These are phyloP conservation scores for Cryptococcus sp. DNA, from an alignment of 1,284 basidiomycete genomes.

Conservation along the genomic window DNA sequence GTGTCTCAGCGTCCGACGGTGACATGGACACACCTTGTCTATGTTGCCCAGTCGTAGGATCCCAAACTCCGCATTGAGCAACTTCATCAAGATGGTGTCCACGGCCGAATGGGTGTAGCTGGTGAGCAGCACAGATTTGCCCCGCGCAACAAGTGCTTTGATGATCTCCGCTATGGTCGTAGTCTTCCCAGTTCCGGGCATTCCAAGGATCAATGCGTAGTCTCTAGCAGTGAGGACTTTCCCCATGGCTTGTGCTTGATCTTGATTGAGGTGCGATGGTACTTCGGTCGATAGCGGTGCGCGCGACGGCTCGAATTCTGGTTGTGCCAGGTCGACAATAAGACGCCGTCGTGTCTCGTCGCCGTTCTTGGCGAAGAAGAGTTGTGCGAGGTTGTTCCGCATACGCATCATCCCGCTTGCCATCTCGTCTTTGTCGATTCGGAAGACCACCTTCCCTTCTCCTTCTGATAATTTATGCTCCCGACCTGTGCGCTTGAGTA, in stretches of 20 bases:
- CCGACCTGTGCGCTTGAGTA: constrained; percentile 55
- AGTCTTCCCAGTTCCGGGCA: constrained; percentile 99
- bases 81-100: constrained; percentile 87
- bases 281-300: constrained; percentile 39
- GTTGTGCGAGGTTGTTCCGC: constrained; percentile 81
- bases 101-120: constrained; percentile 98
- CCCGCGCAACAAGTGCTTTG: constrained; percentile 70
- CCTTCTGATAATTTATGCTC: constrained; percentile 19
- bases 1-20: too few species aligned
- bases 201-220: constrained; percentile 89
- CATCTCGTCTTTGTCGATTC: constrained; percentile 93
- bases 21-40: constrained; percentile 70
- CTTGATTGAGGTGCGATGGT: constrained; percentile 63
- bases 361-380: constrained; percentile 69
- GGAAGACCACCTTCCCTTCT: constrained; percentile 61
- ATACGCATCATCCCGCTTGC: constrained; percentile 82
- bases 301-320: constrained; percentile 60
- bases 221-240: constrained; percentile 79
- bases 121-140: constrained; percentile 84
- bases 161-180: constrained; percentile 91
- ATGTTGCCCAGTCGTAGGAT: constrained; percentile 85
- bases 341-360: constrained; percentile 67
- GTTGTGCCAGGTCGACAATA: constrained; percentile 77
- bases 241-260: constrained; percentile 72
- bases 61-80: constrained; percentile 66